phyloP scores from a whole-genome alignment of 306 rosid species.

The Arachis hypogaea region DNA sequence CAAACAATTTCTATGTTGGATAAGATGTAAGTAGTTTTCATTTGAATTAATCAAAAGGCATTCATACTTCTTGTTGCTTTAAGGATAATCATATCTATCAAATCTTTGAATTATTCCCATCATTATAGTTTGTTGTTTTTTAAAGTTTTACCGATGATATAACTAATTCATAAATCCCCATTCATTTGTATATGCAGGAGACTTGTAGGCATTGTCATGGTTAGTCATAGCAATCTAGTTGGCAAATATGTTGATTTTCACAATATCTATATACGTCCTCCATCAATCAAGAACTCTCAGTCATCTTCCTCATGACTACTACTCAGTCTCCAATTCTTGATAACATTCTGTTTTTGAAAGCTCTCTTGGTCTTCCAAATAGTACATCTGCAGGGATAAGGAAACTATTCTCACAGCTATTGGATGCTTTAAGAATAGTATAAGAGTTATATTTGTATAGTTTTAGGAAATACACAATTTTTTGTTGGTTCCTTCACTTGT shows the following conservation, averaged over 20 bases:
- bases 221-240: no score
- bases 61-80: background rate
- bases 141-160: background rate
- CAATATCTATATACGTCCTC: constrained; percentile 70
- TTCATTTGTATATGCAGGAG: constrained; percentile 1
- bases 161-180: constrained; percentile 50
- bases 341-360: constrained; percentile 61
- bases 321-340: constrained; percentile 61
- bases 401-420: no score
- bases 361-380: constrained; percentile 55
- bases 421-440: no score
- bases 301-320: constrained; percentile 68
- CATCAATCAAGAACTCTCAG: constrained; percentile 48
- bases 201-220: no score
- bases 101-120: background rate
- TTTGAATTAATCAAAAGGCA: background rate
- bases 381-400: no score
- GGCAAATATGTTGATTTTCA: no score
- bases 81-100: background rate
- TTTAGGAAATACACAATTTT: no score
- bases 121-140: background rate
- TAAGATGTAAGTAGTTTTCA: no score
- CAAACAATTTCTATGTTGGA: no score
- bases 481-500: no score
- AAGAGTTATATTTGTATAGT: no score